Percentiles rank a stretch among this genome's conserved stretches.
Evolutionary conservation across 169 alveolate species (phyloP).

Genomic region (Babesia divergens): DNA sequence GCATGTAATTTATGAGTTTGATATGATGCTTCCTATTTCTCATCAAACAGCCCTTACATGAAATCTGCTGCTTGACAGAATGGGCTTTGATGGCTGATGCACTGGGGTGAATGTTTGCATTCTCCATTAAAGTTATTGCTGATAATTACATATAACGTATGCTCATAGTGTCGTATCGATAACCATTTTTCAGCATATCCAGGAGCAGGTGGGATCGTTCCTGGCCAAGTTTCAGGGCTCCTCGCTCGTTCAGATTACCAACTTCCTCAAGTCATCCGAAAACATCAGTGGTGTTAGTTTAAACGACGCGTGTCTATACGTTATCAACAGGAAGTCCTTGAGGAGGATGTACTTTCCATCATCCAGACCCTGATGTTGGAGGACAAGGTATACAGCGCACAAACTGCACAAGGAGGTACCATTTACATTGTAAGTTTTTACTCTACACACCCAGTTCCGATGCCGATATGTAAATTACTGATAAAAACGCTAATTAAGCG

Average conservation of each 20-base stretch:
- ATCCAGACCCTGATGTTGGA: constrained; percentile 53
- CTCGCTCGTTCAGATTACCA: constrained; percentile 55
- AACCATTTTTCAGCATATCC: constrained; percentile 31
- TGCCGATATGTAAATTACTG: constrained; percentile 22
- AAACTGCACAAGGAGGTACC: constrained; percentile 21
- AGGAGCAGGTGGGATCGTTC: constrained; percentile 57
- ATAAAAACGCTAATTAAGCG: constrained; percentile 1
- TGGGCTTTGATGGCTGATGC: too few species aligned
- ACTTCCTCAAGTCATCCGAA: constrained; percentile 61
- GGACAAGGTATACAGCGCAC: constrained; percentile 59
- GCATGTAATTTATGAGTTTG: too few species aligned
- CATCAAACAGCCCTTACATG: too few species aligned
- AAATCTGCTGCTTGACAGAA: too few species aligned
- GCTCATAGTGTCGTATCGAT: neutral
- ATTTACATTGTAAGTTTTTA: constrained; percentile 52
- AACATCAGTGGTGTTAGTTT: constrained; percentile 45
- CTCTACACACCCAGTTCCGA: neutral
- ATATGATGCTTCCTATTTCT: too few species aligned
- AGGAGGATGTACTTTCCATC: constrained; percentile 50
- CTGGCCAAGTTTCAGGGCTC: constrained; percentile 68
- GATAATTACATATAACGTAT: too few species aligned
- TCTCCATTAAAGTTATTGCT: too few species aligned
- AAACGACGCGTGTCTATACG: neutral
- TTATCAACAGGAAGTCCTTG: constrained; percentile 36
- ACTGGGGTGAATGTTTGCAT: too few species aligned